A percentile compares a stretch with the other conserved stretches of the same genome.
These are phyloP conservation scores for Epichloe bromicola DNA, from an alignment of 2,329 filamentous ascomycete genomes.

Conservation along the genomic window DNA sequence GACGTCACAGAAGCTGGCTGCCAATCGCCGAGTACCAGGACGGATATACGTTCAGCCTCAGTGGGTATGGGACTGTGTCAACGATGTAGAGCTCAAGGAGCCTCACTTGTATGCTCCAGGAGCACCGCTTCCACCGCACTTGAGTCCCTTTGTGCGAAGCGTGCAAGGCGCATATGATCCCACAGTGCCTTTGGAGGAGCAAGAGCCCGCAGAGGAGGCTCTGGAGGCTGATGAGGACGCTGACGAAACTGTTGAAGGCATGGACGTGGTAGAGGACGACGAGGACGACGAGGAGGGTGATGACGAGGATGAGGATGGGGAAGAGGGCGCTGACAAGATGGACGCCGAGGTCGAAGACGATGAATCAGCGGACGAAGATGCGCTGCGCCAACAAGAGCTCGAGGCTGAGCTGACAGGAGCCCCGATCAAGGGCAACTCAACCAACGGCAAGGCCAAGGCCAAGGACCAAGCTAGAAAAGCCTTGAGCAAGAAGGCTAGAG, in stretches of 20 bases:
- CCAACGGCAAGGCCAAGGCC: slow-evolving; percentile 40
- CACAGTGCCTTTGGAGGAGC: slow-evolving; percentile 69
- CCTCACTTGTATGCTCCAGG: slow-evolving; percentile 84
- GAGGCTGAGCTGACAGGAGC: slow-evolving; percentile 80
- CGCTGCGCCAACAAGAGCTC: slow-evolving; percentile 72
- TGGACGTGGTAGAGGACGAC: slow-evolving; percentile 40
- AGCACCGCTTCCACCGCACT: slow-evolving; percentile 77
- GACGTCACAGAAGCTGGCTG: slow-evolving; percentile 43
- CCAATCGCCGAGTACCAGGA: slow-evolving; percentile 71
- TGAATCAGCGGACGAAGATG: slow-evolving; percentile 43
- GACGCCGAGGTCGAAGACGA: slow-evolving; percentile 28
- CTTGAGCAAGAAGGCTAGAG: slow-evolving; percentile 54
- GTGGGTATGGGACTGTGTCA: slow-evolving; percentile 97
- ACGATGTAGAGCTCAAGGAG: slow-evolving; percentile 77
- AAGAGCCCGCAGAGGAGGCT: slow-evolving; percentile 77
- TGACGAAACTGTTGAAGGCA: slow-evolving; percentile 56
- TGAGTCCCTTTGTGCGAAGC: slow-evolving; percentile 89
- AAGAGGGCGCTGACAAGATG: slow-evolving; percentile 34
- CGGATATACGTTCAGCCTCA: slow-evolving; percentile 91
- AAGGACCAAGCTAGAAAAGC: slow-evolving; percentile 60
- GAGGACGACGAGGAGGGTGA: slow-evolving; percentile 27
- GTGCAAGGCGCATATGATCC: slow-evolving; percentile 86
- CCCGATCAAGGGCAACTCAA: slow-evolving; percentile 35
- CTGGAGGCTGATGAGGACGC: slow-evolving; percentile 49
- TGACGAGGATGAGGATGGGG: slow-evolving; percentile 30